Percentiles rank a stretch among this genome's conserved stretches.
Conservation (phyloP, 352 stramenopile genomes). For the Globisporangium polare region DNA sequence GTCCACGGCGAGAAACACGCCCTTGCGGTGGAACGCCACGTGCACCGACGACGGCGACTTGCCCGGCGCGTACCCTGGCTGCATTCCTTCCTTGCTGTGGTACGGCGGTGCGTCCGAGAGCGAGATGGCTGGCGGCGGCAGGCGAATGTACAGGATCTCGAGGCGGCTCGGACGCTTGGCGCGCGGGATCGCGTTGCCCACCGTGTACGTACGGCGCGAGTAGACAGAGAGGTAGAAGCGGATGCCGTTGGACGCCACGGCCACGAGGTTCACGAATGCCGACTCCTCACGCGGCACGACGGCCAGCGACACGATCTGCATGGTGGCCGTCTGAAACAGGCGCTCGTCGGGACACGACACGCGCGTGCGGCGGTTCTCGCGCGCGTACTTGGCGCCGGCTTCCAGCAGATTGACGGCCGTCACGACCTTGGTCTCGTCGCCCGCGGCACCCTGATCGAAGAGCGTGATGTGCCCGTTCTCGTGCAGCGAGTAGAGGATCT, state of each 20-base stretch:
- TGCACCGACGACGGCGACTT: slow-evolving; percentile 80
- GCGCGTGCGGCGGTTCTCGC: slow-evolving; percentile 74
- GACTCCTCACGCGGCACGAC: slow-evolving; percentile 69
- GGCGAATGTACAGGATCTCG: slow-evolving; percentile 77
- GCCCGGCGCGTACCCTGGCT: slow-evolving; percentile 70
- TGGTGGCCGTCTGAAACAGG: slow-evolving; percentile 58
- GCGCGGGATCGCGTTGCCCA: slow-evolving; percentile 30
- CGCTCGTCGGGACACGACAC: slow-evolving; percentile 81
- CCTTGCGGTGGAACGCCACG: slow-evolving; percentile 72
- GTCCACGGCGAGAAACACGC: slow-evolving; percentile 77
- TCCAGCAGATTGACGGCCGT: slow-evolving; percentile 64
- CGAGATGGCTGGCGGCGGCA: slow-evolving; percentile 67
- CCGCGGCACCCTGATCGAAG: slow-evolving; percentile 56
- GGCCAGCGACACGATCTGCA: slow-evolving; percentile 73
- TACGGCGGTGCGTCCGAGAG: slow-evolving; percentile 75
- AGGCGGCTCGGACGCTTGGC: slow-evolving; percentile 62
- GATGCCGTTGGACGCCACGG: slow-evolving; percentile 90
- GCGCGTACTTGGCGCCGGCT: slow-evolving; percentile 75
- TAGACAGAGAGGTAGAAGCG: slow-evolving; percentile 93
- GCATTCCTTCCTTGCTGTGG: slow-evolving; percentile 85
- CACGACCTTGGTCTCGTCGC: slow-evolving; percentile 60
- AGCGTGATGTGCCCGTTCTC: slow-evolving; percentile 71
- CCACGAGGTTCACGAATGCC: slow-evolving; percentile 89
- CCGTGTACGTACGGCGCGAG: slow-evolving; percentile 50
- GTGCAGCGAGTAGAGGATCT: slow-evolving; percentile 92